Evolutionary conservation across 306 rosid genomes (phyloP).

Genomic region (Cucurbita maxima): DNA sequence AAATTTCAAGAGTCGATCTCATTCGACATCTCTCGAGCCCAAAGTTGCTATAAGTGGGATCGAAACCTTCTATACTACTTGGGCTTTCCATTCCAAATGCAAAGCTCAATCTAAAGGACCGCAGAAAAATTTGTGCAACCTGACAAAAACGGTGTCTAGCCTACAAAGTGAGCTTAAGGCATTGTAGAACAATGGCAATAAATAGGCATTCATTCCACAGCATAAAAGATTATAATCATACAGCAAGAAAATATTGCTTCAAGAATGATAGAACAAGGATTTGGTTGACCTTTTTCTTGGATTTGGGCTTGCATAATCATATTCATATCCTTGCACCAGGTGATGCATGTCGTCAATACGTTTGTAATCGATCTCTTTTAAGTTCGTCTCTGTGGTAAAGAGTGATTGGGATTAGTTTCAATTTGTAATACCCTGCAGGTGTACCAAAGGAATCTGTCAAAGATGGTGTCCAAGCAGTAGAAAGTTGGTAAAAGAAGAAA

Average conservation of each 20-base stretch:
- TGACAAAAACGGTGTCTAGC: background rate
- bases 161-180: background rate
- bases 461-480: background rate
- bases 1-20: background rate
- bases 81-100: background rate
- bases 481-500: background rate
- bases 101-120: background rate
- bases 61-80: background rate
- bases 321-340: background rate
- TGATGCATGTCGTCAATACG: background rate
- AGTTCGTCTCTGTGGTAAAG: background rate
- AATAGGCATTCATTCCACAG: background rate
- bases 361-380: background rate
- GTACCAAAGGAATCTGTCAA: background rate
- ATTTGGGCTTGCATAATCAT: background rate
- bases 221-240: background rate
- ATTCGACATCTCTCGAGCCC: background rate
- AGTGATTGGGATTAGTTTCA: background rate
- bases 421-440: background rate
- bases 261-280: background rate
- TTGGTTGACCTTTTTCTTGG: background rate
- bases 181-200: background rate
- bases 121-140: background rate
- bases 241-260: background rate
- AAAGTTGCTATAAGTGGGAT: background rate